These are phyloP conservation scores for Aspergillus incahuasiensis DNA, from an alignment of 495 filamentous ascomycete genomes.

Conservation along the genomic window DNA sequence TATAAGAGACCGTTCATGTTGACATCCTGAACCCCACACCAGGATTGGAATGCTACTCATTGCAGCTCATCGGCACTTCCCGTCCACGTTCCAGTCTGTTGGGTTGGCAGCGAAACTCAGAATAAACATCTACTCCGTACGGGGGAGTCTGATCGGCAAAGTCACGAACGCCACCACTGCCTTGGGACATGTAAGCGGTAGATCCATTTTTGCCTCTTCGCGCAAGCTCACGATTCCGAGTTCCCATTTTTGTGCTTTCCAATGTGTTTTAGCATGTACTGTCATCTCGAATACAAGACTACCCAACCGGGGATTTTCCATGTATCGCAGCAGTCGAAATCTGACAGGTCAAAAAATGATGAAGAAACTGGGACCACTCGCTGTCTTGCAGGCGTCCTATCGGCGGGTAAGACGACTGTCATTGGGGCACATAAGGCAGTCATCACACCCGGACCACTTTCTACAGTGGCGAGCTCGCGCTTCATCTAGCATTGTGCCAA, in stretches of 20 bases:
- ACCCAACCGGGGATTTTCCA: neutral
- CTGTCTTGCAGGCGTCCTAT: conserved; percentile 22
- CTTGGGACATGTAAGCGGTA: neutral
- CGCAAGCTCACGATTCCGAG: conserved; percentile 8
- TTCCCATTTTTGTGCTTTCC: conserved; percentile 10
- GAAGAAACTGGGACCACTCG: conserved; percentile 10
- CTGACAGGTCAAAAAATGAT: neutral
- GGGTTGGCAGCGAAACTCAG: conserved; percentile 23
- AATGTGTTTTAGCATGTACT: neutral
- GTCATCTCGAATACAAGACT: neutral
- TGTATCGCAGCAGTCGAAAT: conserved; percentile 10
- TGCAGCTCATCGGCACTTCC: conserved; percentile 6
- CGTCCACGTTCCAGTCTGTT: conserved; percentile 19
- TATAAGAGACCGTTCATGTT: conserved; percentile 15
- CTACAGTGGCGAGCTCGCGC: conserved; percentile 22
- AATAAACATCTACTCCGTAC: conserved; percentile 19
- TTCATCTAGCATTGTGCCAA: conserved; percentile 17
- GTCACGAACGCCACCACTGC: neutral
- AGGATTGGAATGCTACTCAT: conserved; percentile 9
- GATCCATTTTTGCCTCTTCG: conserved; percentile 7
- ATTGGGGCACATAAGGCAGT: conserved; percentile 20
- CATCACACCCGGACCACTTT: conserved; percentile 12
- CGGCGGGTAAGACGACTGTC: conserved; percentile 11
- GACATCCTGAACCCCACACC: conserved; percentile 23
- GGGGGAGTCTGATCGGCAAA: conserved; percentile 7